These are phyloP conservation scores for Cyclotella kingstonii DNA, from an alignment of 108 stramenopile species.

Conservation along the genomic window DNA sequence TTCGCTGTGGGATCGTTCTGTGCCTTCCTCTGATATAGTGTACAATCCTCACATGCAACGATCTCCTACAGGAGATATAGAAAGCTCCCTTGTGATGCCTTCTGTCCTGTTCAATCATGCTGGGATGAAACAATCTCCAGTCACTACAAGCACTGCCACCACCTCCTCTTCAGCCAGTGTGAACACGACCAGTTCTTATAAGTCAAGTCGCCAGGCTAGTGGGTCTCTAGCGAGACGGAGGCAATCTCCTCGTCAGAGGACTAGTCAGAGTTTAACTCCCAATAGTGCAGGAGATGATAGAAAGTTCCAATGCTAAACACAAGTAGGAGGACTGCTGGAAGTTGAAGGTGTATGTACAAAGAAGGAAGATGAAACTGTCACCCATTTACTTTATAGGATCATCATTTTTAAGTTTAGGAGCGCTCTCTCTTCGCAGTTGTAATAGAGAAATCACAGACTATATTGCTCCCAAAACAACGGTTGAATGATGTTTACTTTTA, in stretches of 20 bases:
- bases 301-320: constrained; percentile 19
- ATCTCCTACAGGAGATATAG: constrained; percentile 3
- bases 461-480: too few relatives aligned
- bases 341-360: too few relatives aligned
- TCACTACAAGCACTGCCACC: constrained; percentile 9
- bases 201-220: constrained; percentile 7
- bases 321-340: too few relatives aligned
- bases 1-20: constrained; percentile 21
- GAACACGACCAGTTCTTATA: constrained; percentile 18
- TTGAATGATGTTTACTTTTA: too few relatives aligned
- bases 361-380: too few relatives aligned
- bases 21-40: neutral
- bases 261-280: neutral
- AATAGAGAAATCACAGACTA: too few relatives aligned
- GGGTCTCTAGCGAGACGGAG: neutral
- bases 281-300: constrained; percentile 6
- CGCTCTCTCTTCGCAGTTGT: too few relatives aligned
- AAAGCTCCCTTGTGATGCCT: constrained; percentile 1
- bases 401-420: too few relatives aligned
- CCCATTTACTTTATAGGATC: too few relatives aligned
- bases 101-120: neutral
- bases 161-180: constrained; percentile 27
- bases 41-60: neutral
- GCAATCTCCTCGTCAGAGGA: constrained; percentile 4
- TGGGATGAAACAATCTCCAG: constrained; percentile 5